phyloP scores from a whole-genome alignment of 1,139 yeast genomes.

The Diutina rugosa region DNA sequence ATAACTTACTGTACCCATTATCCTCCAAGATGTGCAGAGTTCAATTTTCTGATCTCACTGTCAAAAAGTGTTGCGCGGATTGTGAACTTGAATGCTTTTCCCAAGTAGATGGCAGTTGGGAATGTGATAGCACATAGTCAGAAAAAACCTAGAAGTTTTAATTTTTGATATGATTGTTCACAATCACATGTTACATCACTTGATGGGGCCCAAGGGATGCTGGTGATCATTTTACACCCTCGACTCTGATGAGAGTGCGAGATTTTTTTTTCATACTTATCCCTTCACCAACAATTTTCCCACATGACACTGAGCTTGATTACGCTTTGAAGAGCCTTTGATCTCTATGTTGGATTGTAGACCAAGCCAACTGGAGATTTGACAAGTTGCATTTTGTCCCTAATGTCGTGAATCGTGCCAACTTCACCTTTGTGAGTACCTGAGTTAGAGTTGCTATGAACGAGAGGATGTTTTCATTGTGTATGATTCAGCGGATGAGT shows the following conservation, averaged over 20 bases:
- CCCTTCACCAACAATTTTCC: background rate
- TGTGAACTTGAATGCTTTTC: no score
- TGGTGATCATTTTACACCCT: no score
- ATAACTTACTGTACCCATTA: background rate
- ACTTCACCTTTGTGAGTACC: background rate
- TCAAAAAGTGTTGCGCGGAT: no score
- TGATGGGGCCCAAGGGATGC: no score
- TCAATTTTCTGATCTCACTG: no score
- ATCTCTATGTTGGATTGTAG: background rate
- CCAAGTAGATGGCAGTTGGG: no score
- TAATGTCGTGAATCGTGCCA: background rate
- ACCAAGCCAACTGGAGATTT: background rate
- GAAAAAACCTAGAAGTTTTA: no score
- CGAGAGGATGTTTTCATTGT: background rate
- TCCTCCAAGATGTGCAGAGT: background rate
- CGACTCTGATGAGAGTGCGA: background rate
- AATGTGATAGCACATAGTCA: no score
- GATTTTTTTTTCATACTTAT: background rate
- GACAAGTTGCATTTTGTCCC: background rate
- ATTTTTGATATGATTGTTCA: no score
- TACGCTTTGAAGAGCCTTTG: background rate
- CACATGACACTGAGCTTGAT: background rate
- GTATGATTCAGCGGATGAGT: background rate
- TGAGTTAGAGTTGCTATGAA: background rate
- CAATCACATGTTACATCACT: no score